Conservation (phyloP, 2,329 filamentous ascomycete species). For the Aplosporella prunicola region DNA sequence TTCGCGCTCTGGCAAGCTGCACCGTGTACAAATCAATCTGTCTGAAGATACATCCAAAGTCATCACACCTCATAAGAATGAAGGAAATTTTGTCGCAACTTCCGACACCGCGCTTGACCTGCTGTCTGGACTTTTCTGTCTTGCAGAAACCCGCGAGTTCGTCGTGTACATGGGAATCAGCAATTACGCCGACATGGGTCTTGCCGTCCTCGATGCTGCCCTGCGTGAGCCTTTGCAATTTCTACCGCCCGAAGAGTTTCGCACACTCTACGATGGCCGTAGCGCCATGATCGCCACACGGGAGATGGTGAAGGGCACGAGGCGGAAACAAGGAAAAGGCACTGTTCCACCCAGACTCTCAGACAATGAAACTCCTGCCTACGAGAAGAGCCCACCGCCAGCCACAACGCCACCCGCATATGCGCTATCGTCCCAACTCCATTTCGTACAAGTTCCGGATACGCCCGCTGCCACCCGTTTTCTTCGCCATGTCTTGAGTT, state of each 20-base stretch:
- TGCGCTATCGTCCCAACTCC: too few relatives aligned
- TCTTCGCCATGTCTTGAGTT: too few relatives aligned
- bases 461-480: too few relatives aligned
- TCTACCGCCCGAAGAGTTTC: neutral
- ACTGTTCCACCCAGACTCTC: neutral
- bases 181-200: conserved; percentile 1
- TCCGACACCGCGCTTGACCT: conserved; percentile 4
- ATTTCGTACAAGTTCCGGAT: too few relatives aligned
- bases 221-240: neutral
- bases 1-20: neutral
- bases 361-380: too few relatives aligned
- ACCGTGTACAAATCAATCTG: neutral
- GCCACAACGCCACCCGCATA: too few relatives aligned
- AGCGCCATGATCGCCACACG: neutral
- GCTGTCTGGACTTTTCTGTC: conserved; percentile 3
- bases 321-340: neutral
- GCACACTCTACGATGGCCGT: conserved; percentile 1
- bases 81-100: neutral
- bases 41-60: neutral
- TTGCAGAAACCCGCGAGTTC: neutral
- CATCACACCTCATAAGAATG: conserved; percentile 2
- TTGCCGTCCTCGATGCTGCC: neutral
- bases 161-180: conserved; percentile 1
- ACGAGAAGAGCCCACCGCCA: too few relatives aligned
- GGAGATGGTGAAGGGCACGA: neutral